Base-by-base conservation (phyloP, 257 asterid species). In the Apocynum venetum region DNA sequence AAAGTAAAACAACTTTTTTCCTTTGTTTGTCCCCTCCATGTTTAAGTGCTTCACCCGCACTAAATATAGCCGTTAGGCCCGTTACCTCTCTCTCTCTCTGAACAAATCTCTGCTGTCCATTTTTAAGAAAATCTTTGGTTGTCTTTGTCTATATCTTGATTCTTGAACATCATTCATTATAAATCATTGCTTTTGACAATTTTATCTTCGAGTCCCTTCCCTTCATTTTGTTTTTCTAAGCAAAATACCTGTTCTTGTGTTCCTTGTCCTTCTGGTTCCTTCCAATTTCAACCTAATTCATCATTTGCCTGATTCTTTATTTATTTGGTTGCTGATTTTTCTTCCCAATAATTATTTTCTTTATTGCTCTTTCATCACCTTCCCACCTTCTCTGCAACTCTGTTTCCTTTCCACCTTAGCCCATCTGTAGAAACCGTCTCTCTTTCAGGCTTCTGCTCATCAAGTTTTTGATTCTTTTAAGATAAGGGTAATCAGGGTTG, bases 21-120 rank as follows among this genome's bases (percentile, higher is more conserved):
- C 6, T 66, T 38, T 4, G 2, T 44, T 12, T 49, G 63, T 51
- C 61, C n/a, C 76, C 5, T 8, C 31, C 13, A 31, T 65, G 47
- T 51, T 72, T 3, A 1, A 4, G 11, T 35, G 40, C 25, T 53
- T 65, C 25, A 8, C 31, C 40, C 61, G 31, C 77, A 40, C 77
- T 55, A 41, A 74, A 57, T 57, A 74, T 74, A 74, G 77, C 77
- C 77, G 77, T 74, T 74, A 41, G 31, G 14, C 2, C 10, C 8
- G 40, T 0, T 20, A 15, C n/a, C 4, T 31, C n/a, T 71, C 20
- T 66, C 48, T 66, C 25, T 66, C 4, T 4, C 6, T 2, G 12
- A 6, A 19, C 49, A 43, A 43, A 7, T 31, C 67, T 3, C 41
- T 60, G 35, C 55, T 15, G 4, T 71, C 61, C 25, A 19, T 10